These are phyloP conservation scores for Dissoconium aciculare DNA, from an alignment of 2,329 filamentous ascomycete species.

Conservation along the genomic window DNA sequence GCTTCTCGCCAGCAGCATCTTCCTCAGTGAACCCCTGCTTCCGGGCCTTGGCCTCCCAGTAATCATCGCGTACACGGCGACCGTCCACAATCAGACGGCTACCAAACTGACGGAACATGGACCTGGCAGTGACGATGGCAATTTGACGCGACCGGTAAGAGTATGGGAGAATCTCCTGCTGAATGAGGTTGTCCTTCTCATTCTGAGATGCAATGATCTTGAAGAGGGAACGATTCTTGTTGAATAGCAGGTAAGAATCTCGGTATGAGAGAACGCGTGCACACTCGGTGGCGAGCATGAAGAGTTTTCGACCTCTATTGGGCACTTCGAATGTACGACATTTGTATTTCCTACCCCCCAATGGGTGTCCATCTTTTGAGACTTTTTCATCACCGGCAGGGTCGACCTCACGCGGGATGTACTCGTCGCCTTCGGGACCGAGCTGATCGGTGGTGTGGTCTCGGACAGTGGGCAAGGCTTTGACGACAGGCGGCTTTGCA, in stretches of 20 bases:
- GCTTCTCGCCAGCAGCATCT: conserved; percentile 87
- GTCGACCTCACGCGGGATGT: conserved; percentile 83
- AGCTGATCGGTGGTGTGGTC: conserved; percentile 97
- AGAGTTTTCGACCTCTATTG: conserved; percentile 79
- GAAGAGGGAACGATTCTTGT: conserved; percentile 91
- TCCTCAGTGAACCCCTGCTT: conserved; percentile 98
- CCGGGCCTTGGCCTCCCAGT: conserved; percentile 93
- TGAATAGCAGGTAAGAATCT: conserved; percentile 96
- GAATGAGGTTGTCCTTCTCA: conserved; percentile 92
- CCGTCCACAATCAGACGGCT: conserved; percentile 85
- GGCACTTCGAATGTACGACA: conserved; percentile 90
- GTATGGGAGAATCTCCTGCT: conserved; percentile 89
- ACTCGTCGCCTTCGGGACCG: conserved; percentile 78
- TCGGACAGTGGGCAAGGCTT: conserved; percentile 85
- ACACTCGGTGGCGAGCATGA: conserved; percentile 97
- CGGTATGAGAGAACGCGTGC: conserved; percentile 85
- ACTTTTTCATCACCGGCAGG: conserved; percentile 93
- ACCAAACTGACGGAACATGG: conserved; percentile 98
- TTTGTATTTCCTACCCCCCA: conserved; percentile 73
- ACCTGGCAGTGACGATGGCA: conserved; percentile 89
- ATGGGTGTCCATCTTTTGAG: conserved; percentile 62
- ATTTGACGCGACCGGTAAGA: conserved; percentile 98
- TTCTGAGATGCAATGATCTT: conserved; percentile 95
- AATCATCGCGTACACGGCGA: conserved; percentile 84
- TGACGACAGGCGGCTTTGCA: conserved; percentile 60